Evolutionary conservation across 2,329 filamentous ascomycete genomes (phyloP).

Genomic region (Lachnellula willkommii): DNA sequence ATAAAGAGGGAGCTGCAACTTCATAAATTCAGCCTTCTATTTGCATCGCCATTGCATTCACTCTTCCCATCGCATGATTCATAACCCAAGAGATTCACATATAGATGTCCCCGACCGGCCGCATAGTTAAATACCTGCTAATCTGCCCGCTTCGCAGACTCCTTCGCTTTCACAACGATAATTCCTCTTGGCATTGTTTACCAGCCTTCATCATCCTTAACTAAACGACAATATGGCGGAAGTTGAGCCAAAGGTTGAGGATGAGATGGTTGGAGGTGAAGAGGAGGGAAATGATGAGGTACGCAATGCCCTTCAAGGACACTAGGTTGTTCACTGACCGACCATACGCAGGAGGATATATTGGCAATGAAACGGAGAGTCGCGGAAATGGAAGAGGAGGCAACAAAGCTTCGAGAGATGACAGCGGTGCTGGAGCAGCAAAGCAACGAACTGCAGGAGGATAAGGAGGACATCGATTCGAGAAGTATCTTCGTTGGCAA

Average conservation of each 20-base stretch:
- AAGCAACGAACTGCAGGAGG: slow-evolving; percentile 75
- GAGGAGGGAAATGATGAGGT: slow-evolving; percentile 32
- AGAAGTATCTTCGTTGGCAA: slow-evolving; percentile 98
- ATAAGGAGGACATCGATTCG: slow-evolving; percentile 91
- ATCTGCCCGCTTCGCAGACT: neutral
- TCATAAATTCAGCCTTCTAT: neutral
- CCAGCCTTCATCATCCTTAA: neutral
- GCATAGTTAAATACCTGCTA: neutral
- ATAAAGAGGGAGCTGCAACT: no score
- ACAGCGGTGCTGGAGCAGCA: slow-evolving; percentile 81
- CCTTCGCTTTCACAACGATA: neutral
- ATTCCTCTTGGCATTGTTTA: neutral
- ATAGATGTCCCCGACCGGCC: no score
- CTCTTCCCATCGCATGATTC: neutral
- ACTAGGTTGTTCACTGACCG: slow-evolving; percentile 2
- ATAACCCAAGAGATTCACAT: no score
- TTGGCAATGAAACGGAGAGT: slow-evolving; percentile 81
- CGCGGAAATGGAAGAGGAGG: slow-evolving; percentile 87
- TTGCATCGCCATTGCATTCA: neutral
- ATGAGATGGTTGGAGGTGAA: slow-evolving; percentile 25
- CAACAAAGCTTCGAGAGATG: slow-evolving; percentile 81
- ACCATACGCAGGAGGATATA: slow-evolving; percentile 62
- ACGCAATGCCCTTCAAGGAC: slow-evolving; percentile 1
- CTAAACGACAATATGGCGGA: slow-evolving; percentile 26
- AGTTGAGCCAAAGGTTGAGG: slow-evolving; percentile 23